Evolutionary conservation across 192 early-diverging fungal species (phyloP).

Genomic region (Neocallimastix lanati): DNA sequence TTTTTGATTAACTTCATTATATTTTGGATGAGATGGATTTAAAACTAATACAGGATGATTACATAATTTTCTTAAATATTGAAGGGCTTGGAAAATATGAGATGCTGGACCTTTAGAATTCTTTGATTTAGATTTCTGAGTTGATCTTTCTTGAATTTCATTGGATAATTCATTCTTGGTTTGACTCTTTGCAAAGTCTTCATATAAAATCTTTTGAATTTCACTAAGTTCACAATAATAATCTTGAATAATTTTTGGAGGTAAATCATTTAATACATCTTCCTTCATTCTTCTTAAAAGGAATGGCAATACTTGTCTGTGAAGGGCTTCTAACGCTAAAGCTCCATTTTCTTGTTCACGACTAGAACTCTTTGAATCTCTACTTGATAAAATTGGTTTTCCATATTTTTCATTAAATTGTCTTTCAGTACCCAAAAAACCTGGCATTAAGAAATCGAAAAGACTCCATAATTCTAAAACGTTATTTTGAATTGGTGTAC

Average conservation of each 20-base stretch:
- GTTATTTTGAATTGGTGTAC: conserved; percentile 97
- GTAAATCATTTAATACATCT: conserved; percentile 87
- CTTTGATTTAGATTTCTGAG: conserved; percentile 13
- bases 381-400: conserved; percentile 75
- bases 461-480: conserved; percentile 93
- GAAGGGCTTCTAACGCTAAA: conserved; percentile 78
- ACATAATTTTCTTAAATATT: conserved; percentile 85
- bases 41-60: conserved; percentile 89
- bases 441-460: conserved; percentile 98
- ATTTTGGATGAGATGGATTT: conserved; percentile 74
- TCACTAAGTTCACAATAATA: conserved; percentile 92
- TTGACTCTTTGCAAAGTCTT: conserved; percentile 69
- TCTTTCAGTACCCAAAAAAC: conserved; percentile 83
- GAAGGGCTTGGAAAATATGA: conserved; percentile 95
- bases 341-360: conserved; percentile 44
- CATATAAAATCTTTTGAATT: conserved; percentile 77
- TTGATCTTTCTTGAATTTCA: conserved; percentile 18
- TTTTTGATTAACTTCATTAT: conserved; percentile 38
- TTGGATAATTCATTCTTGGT: conserved; percentile 13
- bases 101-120: conserved; percentile 24
- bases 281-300: conserved; percentile 90
- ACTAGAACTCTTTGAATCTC: conserved; percentile 62
- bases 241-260: conserved; percentile 99
- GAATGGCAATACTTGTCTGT: conserved; percentile 93
- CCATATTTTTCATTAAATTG: conserved; percentile 88